These are phyloP conservation scores for Pichia sp. DNA, from an alignment of 1,139 yeast species.

Conservation along the genomic window DNA sequence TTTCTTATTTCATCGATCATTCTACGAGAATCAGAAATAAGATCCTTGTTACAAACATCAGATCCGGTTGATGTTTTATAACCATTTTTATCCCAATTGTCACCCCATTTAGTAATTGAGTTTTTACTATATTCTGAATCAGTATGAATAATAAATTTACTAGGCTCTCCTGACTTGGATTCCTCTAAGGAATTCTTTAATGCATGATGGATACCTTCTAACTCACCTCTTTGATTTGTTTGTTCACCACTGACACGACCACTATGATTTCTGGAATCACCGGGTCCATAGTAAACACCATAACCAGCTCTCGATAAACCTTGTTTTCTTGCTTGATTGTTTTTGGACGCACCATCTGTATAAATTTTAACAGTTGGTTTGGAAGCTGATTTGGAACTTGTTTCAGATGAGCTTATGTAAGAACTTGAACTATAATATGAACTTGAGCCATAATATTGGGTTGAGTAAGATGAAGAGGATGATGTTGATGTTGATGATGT, in stretches of 20 bases:
- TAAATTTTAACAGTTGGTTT: constrained; percentile 32
- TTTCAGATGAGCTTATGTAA: no score
- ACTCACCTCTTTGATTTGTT: constrained; percentile 80
- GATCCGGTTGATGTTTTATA: constrained; percentile 43
- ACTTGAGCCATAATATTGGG: no score
- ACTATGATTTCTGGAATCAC: constrained; percentile 36
- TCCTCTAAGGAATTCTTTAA: constrained; percentile 34
- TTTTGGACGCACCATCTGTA: constrained; percentile 64
- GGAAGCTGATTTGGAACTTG: not conserved
- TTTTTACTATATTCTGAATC: constrained; percentile 56
- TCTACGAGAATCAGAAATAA: constrained; percentile 34
- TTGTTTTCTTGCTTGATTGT: constrained; percentile 22
- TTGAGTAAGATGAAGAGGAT: not conserved
- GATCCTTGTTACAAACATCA: constrained; percentile 46
- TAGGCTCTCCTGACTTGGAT: constrained; percentile 1
- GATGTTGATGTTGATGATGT: no score
- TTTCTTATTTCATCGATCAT: constrained; percentile 17
- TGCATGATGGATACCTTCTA: constrained; percentile 59
- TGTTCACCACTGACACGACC: constrained; percentile 47
- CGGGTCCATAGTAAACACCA: constrained; percentile 64
- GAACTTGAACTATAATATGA: no score
- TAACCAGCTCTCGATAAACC: constrained; percentile 46
- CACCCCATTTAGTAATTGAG: constrained; percentile 44
- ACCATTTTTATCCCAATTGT: constrained; percentile 47
- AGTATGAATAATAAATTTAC: constrained; percentile 29